Evolutionary conservation across 2,329 filamentous ascomycete genomes (phyloP).

Genomic region (Beauveria rudraprayagi): DNA sequence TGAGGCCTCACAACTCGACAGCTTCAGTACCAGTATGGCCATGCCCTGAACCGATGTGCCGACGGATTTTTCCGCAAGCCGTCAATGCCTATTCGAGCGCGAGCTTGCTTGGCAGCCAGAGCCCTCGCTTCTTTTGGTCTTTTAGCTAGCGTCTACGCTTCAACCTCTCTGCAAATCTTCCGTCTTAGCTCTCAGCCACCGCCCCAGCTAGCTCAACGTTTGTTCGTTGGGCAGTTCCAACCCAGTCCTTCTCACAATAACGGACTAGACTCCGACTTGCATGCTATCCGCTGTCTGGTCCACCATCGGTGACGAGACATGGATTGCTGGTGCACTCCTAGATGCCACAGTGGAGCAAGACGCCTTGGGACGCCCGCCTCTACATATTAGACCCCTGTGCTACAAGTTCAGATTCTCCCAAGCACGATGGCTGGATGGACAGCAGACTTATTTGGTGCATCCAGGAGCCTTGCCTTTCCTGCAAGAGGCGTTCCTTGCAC

Average conservation of each 20-base stretch:
- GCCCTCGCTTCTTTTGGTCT: neutral
- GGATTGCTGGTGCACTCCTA: slow-evolving; percentile 1
- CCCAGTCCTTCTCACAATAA: neutral
- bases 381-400: neutral
- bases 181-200: neutral
- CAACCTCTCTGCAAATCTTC: neutral
- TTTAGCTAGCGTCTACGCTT: neutral
- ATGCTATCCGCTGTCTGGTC: neutral
- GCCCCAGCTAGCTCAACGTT: slow-evolving; percentile 1
- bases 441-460: neutral
- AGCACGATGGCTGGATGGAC: neutral
- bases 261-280: neutral
- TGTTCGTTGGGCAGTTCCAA: neutral
- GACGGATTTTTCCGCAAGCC: neutral
- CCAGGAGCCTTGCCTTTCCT: neutral
- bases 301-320: slow-evolving; percentile 1
- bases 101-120: neutral
- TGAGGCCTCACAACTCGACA: neutral
- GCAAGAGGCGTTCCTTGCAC: slow-evolving; percentile 4
- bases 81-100: neutral
- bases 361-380: neutral
- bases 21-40: neutral
- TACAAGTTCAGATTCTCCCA: slow-evolving; percentile 3
- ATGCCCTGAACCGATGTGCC: neutral
- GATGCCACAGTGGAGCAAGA: slow-evolving; percentile 6